Evolutionary conservation across 148 eudicot genomes (phyloP).

Genomic region (Cornus suecica): DNA sequence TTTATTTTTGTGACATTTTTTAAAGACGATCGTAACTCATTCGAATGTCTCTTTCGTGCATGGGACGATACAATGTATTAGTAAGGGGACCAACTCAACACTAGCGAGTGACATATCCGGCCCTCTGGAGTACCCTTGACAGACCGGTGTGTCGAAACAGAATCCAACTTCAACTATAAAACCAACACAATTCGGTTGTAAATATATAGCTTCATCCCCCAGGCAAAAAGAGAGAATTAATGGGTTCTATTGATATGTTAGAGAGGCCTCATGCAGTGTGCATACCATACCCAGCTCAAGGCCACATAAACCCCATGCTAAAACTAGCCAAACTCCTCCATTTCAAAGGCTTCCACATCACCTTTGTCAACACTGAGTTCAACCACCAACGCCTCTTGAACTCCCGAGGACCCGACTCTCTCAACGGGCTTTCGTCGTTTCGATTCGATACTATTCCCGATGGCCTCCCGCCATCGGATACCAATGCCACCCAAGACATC

Average conservation of each 20-base stretch:
- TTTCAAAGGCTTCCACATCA: slow-evolving; percentile 19
- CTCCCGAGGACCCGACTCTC: slow-evolving; percentile 10
- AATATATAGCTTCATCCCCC: too few relatives aligned
- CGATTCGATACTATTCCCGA: slow-evolving; percentile 19
- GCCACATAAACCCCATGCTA: slow-evolving; percentile 25
- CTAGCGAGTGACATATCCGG: too few relatives aligned
- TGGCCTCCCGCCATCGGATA: slow-evolving; percentile 19
- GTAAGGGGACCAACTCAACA: too few relatives aligned
- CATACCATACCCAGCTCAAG: slow-evolving; percentile 22
- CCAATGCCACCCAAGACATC: slow-evolving; percentile 22
- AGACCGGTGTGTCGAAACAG: too few relatives aligned
- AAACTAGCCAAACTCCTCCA: slow-evolving; percentile 24
- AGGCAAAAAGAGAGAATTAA: not conserved
- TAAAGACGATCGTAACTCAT: too few relatives aligned
- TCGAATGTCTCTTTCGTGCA: too few relatives aligned
- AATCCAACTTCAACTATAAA: too few relatives aligned
- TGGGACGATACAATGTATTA: too few relatives aligned
- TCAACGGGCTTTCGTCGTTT: slow-evolving; percentile 11
- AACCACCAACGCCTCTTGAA: slow-evolving; percentile 17
- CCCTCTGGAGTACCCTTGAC: too few relatives aligned
- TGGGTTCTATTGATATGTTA: not conserved
- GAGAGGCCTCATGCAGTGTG: slow-evolving; percentile 19
- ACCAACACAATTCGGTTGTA: too few relatives aligned
- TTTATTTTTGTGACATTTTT: too few relatives aligned
- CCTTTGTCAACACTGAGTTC: slow-evolving; percentile 24